Base-by-base conservation (phyloP, 2,329 filamentous ascomycete species). In the Exophiala lecanii-corni region DNA sequence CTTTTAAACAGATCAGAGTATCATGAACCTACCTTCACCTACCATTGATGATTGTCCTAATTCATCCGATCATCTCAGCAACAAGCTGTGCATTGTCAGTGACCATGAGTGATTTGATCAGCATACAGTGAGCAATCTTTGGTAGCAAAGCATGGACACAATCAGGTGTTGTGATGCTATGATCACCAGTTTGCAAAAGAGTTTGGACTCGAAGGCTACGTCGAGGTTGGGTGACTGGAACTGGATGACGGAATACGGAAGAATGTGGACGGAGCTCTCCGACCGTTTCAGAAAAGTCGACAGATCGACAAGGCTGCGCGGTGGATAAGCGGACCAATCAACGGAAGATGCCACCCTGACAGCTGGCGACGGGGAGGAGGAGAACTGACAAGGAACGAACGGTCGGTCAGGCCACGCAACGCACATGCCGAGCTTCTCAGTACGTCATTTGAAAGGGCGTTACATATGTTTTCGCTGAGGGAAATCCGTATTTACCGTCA, bases 401-500 rank as follows among this genome's bases (percentile, higher is more conserved):
- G 23, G 23, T 12, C 12, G 4, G 37, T 40, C 37, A 40, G 17
- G 12, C 13, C 34, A 13, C 9, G 7, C 17, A 17, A 18, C 19
- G 17, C 4, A 16, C n/a, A n/a, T n/a, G n/a, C n/a, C n/a, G n/a
- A n/a, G n/a, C n/a, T 17, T 36, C 34, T 2, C 13, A 15, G 13
- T 39, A 35, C 36, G 42, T 36, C 30, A 45, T 45, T 45, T 45
- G 39, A 36, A 7, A 13, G 3, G 5, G 15, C 30, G 15, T 41
- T 44, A 43, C 32, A 5, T 1, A 2, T 1, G 2, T 36, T 42
- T 33, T n/a, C 5, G 36, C 25, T 36, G 37, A 2, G 32, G 7
- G 1, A 23, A 7, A 9, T 9, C 4, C 9, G 48, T 51, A 43
- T 47, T 45, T 51, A 48, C 45, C 33, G 45, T 49, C 41, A 41